These are phyloP conservation scores for Acacia confusa DNA, from an alignment of 306 rosid genomes.

Conservation along the genomic window DNA sequence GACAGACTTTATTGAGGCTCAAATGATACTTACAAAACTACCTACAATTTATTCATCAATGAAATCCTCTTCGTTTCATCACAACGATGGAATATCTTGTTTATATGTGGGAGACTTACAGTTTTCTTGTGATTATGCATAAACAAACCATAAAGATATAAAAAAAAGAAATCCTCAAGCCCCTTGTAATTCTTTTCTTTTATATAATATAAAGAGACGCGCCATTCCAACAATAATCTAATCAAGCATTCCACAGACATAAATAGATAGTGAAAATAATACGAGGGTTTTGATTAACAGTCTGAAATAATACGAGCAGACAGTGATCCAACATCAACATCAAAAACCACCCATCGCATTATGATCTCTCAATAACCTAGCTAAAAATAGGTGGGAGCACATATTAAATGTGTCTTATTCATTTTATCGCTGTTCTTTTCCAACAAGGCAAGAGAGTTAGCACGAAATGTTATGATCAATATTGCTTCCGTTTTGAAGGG, in stretches of 20 bases:
- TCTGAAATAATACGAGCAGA: background rate
- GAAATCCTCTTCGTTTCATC: background rate
- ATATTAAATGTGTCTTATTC: background rate
- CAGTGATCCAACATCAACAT: background rate
- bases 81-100: background rate
- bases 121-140: background rate
- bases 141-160: no score
- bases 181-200: background rate
- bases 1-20: background rate
- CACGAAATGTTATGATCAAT: background rate
- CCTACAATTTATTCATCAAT: background rate
- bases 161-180: no score
- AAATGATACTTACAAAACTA: background rate
- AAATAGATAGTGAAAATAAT: background rate
- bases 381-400: background rate
- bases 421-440: conserved; percentile 4
- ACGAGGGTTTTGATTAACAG: background rate
- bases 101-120: background rate
- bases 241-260: background rate
- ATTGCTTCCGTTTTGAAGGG: conserved; percentile 15
- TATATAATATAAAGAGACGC: background rate
- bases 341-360: background rate
- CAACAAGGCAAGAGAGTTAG: background rate
- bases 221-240: background rate
- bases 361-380: background rate